phyloP scores from a whole-genome alignment of 306 rosid species.

The Fragaria nilgerrensis region DNA sequence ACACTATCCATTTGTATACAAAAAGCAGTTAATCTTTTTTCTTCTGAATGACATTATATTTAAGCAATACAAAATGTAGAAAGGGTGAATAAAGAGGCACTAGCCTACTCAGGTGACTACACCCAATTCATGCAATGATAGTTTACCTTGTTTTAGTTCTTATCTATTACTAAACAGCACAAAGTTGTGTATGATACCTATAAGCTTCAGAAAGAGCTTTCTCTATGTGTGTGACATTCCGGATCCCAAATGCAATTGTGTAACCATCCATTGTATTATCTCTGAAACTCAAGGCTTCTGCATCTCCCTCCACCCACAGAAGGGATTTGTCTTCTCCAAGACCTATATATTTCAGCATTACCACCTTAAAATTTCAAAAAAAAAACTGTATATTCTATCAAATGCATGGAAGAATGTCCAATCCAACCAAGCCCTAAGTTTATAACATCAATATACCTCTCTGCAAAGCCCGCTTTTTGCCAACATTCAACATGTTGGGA shows the following conservation, averaged over 20 bases:
- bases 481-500: conserved; percentile 82
- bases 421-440: conserved; percentile 3
- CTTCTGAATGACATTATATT: background rate
- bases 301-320: conserved; percentile 86
- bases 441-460: conserved; percentile 50
- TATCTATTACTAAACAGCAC: background rate
- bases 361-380: conserved; percentile 14
- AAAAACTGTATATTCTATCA: conserved; percentile 13
- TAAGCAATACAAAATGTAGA: background rate
- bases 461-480: conserved; percentile 62
- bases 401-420: background rate
- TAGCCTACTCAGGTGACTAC: background rate
- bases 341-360: conserved; percentile 46
- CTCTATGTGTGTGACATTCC: conserved; percentile 95
- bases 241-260: conserved; percentile 94
- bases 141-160: background rate
- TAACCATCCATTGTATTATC: conserved; percentile 91
- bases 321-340: conserved; percentile 70
- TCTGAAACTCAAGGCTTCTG: conserved; percentile 66
- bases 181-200: conserved; percentile 44
- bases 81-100: background rate
- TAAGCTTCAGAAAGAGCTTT: conserved; percentile 78
- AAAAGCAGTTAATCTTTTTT: background rate
- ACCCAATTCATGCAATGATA: background rate
- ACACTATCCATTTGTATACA: background rate